Base-by-base conservation (phyloP, 225 moss, liverwort and hornwort species). In the Bryum argenteum region DNA sequence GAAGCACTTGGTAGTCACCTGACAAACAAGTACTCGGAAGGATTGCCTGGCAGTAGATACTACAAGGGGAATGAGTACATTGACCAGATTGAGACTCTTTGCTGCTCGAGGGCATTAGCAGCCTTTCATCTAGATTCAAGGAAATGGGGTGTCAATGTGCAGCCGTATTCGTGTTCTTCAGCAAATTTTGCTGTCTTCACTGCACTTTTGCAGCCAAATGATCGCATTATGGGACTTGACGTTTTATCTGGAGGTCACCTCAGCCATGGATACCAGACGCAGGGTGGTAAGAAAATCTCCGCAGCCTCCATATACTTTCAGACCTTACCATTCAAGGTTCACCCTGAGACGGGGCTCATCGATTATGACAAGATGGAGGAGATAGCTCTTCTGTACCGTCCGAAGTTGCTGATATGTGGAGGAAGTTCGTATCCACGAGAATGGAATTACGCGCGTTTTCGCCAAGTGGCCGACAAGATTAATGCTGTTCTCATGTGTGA, bases 131-230 rank as follows among this genome's bases (percentile, higher is more conserved):
- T 97, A 1, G 86, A 97, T 53, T 54, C 89, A 0, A 83, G 79
- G 41, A 89, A 88, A 5, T 97, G 93, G 96, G 91, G 96, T 45
- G 96, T 97, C 8, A 97, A 97, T 42, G 91, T 93, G 58, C 93
- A 96, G 39, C 89, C 96, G 1, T 96, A 96, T 40, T 96, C 96
- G 2, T 93, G 93, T 71, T 90, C 96, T 2, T 89, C 93, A 39
- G 91, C 96, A 9, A 96, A 96, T 71, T 93, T 96, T 71, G 89
- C 90, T 42, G 91, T 96, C 1, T 93, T 81, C 59, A 96, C 93
- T 7, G 91, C 91, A 17, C 90, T 96, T 17, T 41, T 93, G 64
- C 93, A 96, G 54, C 96, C 96, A 0, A 84, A 90, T 54, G 93
- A 93, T 61, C 83, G 96, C 33, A 90, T 96, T 20, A 96, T 96